Base-by-base conservation (phyloP, 441 rosid genomes). In the Manihot esculenta region DNA sequence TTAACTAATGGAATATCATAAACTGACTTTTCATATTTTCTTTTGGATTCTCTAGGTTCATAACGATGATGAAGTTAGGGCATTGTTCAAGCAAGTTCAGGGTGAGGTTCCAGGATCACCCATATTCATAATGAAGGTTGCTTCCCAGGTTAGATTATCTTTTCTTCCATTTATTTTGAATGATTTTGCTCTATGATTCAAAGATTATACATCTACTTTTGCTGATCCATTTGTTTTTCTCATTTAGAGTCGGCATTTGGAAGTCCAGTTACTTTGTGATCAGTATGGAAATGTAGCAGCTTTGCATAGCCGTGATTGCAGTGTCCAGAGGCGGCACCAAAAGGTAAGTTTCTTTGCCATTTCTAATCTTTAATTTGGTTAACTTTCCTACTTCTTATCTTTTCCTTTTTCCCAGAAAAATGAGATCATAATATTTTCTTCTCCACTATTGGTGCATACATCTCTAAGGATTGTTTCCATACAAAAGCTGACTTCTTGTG, bases 51-150 rank as follows among this genome's bases (percentile, higher is more conserved):
- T 74, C 18, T 81, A 96, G 99, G 99, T 96, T 78, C 97, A 96
- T 82, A 96, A 88, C 74, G 99, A 84, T 69, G 99, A 96, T 66
- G 99, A 96, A 83, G 98, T 96, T 71, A 86, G 96, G 79, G 98
- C 99, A 67, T 82, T 96, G 70, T 96, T 96, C 86, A 96, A 96
- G 84, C 99, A 93, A 92, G 99, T 96, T 75, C 99, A 96, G 78
- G 99, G 99, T 77, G 99, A 96, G 83, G 99, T 96, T 80, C 99
- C 99, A 0, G 99, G 99, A 68, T 96, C 99, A 30, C 99, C 99
- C 35, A 96, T 96, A 81, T 96, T 96, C 80, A 96, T 93, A 81
- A 96, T 96, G 99, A 96, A 96, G 86, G 96, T 96, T 87, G 99
- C 99, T 82, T 93, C 98, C 73, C 98, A 96, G 99, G 99, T 96